Evolutionary conservation across 140 eudicot species (phyloP), one percentile per base, ranked within the genome.

Genomic region (Senecio squalidus): DNA sequence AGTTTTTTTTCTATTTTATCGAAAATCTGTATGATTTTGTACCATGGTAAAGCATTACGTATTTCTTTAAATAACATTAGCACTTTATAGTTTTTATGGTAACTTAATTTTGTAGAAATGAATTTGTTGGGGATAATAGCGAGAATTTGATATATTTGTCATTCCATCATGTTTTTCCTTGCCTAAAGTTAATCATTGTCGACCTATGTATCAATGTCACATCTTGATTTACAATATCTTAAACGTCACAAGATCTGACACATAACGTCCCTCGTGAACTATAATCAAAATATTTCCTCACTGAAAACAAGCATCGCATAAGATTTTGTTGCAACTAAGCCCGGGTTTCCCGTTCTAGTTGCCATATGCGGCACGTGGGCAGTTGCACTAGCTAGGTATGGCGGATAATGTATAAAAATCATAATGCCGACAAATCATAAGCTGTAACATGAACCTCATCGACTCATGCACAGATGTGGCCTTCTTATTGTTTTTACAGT

Each of bases 241-340:
- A 6, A 29, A 53, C 52, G 11, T 36, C 21, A 65, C 4, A 39
- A 20, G 10, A 39, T 40, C 1, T 28, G 48, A 66, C 23, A 18
- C 16, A 3, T 46, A 31, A 45, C 58, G 22, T 43, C 33, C 6
- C 27, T 45, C 21, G 27, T 55, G 64, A 30, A 3, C 36, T 28
- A 17, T n/a, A 67, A 43, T 55, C 24, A 55, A 55, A 25, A 21
- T 17, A 65, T 38, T 16, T 68, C 41, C 53, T 4, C 14, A 25
- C 16, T 23, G 59, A 58, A 67, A 68, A 27, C 60, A 58, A 48
- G 54, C 22, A 36, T 27, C 23, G 9, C 30, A 10, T 54, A 57
- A 57, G 52, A 22, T 21, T 68, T 49, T 48, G 61, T 69, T 69
- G 61, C 67, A 69, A n/a, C 60, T 36, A 58, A 36, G 9, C 45